Base-by-base conservation (phyloP, 139 green algal genomes). In the Tetraselmis chui region DNA sequence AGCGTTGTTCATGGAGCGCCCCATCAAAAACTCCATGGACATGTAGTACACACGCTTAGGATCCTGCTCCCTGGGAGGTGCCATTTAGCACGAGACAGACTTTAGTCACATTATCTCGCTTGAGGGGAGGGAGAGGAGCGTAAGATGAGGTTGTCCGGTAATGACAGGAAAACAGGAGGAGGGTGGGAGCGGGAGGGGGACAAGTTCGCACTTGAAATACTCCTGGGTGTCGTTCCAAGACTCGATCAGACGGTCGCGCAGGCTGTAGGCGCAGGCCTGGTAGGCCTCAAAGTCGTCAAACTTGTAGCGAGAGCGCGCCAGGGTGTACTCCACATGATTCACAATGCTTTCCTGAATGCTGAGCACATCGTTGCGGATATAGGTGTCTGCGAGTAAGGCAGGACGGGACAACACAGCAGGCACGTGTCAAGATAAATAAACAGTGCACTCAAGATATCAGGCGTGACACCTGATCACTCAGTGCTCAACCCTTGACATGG, bases 21-120 rank as follows among this genome's bases (percentile, higher is more conserved):
- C 97, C 95, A 98, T 98, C 24, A 99, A 90, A 86, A 99, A 99
- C 91, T 97, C 92, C 93, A 95, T 90, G 76, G 92, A 98, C 82
- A 99, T 87, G 90, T 99, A 99, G 91, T 99, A 99, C 30, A 99
- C 95, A 28, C 91, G 87, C 90, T 98, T 98, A 58, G 94, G 93
- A 87, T 98, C 93, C 80, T 92, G 77, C 82, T 98, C 91, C 85
- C 91, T 94, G 90, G 32, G 45, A 81, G 59, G 80, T n/a, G n/a
- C n/a, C n/a, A n/a, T n/a, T n/a, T n/a, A n/a, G n/a, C n/a, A n/a
- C n/a, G n/a, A n/a, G n/a, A n/a, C n/a, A n/a, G n/a, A n/a, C n/a
- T 67, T 5, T 18, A 67, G 45, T 18, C 45, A 67, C 45, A 67
- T 18, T 67, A 67, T 67, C 45, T 18, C 45, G 45, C 45, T 5